Conservation (phyloP, 2,329 filamentous ascomycete genomes). For the Hirsutella rhossiliensis region DNA sequence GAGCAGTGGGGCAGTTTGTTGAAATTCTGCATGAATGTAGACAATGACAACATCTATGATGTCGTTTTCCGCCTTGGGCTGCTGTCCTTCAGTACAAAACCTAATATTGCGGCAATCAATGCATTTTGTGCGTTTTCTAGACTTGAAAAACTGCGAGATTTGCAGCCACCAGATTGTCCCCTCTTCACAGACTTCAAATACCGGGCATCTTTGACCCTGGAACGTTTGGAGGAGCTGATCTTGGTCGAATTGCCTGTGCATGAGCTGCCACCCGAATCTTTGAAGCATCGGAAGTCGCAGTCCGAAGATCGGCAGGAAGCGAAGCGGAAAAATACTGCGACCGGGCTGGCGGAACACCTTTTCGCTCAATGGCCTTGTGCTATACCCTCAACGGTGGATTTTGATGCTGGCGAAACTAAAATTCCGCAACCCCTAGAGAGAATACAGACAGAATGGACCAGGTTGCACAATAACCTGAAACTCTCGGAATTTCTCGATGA, state of each 20-base stretch:
- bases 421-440: not conserved
- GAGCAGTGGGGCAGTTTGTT: slow-evolving; percentile 2
- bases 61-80: slow-evolving; percentile 5
- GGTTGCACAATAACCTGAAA: not conserved
- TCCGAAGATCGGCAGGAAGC: not conserved
- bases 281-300: not conserved
- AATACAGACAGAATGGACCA: not conserved
- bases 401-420: not conserved
- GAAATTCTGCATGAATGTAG: not conserved
- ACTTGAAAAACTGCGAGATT: not conserved
- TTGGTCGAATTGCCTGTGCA: not conserved
- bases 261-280: not conserved
- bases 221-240: not conserved
- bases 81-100: slow-evolving; percentile 1
- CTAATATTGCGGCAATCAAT: slow-evolving; percentile 1
- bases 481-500: not conserved
- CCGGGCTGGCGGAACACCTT: not conserved
- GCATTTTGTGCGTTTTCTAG: slow-evolving; percentile 5
- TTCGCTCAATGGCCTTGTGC: slow-evolving; percentile 4
- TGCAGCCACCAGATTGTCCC: slow-evolving; percentile 1
- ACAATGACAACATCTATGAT: not conserved
- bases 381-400: not conserved
- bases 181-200: slow-evolving; percentile 5
- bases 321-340: not conserved
- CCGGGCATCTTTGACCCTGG: not conserved